phyloP scores from a whole-genome alignment of 139 green algal genomes.

The Chlamydomonas sp. region DNA sequence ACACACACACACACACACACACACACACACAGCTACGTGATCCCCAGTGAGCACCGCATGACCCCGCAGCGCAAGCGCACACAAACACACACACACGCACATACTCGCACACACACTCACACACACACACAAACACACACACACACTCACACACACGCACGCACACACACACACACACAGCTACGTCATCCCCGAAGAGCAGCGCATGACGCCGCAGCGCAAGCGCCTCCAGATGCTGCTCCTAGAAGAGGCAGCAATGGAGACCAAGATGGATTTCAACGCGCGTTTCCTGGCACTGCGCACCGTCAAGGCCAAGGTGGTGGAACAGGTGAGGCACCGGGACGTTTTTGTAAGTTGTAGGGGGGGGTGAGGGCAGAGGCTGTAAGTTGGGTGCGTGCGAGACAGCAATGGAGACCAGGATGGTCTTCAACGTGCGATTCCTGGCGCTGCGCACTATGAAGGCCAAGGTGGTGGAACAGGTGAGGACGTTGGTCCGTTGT shows the following conservation, averaged over 20 bases:
- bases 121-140: no score
- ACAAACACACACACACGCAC: no score
- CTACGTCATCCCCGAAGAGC: slow-evolving; percentile 40
- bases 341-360: no score
- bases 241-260: slow-evolving; percentile 52
- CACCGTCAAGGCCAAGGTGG: slow-evolving; percentile 42
- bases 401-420: slow-evolving; percentile 40
- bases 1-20: no score
- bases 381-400: no score
- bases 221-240: slow-evolving; percentile 60
- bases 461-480: slow-evolving; percentile 26
- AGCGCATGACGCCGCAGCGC: slow-evolving; percentile 53
- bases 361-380: no score
- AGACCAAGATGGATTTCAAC: slow-evolving; percentile 59
- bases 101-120: no score
- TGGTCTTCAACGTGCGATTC: slow-evolving; percentile 62
- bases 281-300: slow-evolving; percentile 51
- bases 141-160: no score
- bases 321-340: no score
- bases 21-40: no score
- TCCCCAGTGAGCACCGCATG: neutral
- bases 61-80: neutral
- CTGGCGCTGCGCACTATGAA: slow-evolving; percentile 56
- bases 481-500: no score
- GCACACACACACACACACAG: no score